Evolutionary conservation across 495 filamentous ascomycete species (phyloP).

Genomic region (Lichina pygmaea): DNA sequence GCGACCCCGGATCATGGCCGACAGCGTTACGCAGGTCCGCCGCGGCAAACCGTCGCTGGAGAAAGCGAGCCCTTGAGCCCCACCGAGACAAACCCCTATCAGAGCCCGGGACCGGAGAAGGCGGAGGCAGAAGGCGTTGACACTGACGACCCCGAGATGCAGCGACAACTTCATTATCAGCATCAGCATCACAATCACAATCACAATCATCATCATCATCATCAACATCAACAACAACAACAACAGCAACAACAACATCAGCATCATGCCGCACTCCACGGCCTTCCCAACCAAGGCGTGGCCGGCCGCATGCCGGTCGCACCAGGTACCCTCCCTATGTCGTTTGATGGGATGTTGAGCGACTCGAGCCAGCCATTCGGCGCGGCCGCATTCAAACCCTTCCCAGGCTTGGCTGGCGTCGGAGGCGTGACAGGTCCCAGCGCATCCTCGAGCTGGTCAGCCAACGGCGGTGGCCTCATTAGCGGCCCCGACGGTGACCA

Average conservation of each 20-base stretch:
- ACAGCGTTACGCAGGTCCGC: slow-evolving; percentile 29
- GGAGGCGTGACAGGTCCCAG: slow-evolving; percentile 4
- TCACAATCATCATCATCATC: slow-evolving; percentile 1
- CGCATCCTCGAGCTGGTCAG: slow-evolving; percentile 7
- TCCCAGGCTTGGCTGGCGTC: background rate
- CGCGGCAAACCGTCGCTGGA: slow-evolving; percentile 21
- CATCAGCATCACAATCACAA: slow-evolving; percentile 4
- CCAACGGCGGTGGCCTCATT: background rate
- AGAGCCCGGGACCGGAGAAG: slow-evolving; percentile 68
- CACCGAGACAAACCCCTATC: slow-evolving; percentile 92
- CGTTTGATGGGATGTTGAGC: too few species aligned
- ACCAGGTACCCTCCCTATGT: background rate
- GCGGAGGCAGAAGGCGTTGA: slow-evolving; percentile 40
- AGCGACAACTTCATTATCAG: slow-evolving; percentile 14
- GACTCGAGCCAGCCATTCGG: too few species aligned
- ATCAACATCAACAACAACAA: slow-evolving; percentile 12
- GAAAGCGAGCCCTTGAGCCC: slow-evolving; percentile 51
- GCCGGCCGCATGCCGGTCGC: background rate
- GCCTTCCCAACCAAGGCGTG: background rate
- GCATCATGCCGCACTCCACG: background rate
- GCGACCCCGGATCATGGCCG: slow-evolving; percentile 22
- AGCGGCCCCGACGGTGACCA: background rate
- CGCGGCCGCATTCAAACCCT: too few species aligned
- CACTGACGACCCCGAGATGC: slow-evolving; percentile 28
- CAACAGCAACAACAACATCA: background rate